Evolutionary conservation across 805 yeast species (phyloP).

Genomic region (Myxozyma mucilagina): DNA sequence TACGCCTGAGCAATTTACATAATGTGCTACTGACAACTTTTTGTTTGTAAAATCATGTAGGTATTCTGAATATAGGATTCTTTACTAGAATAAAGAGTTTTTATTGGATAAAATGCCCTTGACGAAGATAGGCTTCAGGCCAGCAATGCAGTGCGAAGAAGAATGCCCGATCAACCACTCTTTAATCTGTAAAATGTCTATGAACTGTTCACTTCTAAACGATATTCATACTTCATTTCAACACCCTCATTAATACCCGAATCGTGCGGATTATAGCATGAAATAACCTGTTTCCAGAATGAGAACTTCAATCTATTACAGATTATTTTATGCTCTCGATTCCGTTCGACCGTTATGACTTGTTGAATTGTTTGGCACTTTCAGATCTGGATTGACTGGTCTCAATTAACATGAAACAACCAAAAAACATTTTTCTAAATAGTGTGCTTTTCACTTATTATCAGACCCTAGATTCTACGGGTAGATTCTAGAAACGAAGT

Average conservation of each 20-base stretch:
- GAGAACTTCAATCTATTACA: not conserved
- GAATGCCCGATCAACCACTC: no score
- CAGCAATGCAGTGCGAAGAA: no score
- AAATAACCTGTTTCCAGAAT: not conserved
- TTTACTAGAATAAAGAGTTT: no score
- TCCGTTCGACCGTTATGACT: not conserved
- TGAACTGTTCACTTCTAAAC: no score
- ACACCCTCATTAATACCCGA: no score
- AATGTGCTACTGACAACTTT: not conserved
- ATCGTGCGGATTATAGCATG: not conserved
- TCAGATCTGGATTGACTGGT: not conserved
- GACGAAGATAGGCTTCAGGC: no score
- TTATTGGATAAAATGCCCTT: no score
- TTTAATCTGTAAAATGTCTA: no score
- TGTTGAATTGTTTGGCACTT: not conserved
- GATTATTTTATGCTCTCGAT: not conserved
- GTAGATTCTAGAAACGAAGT: no score
- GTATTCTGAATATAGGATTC: no score
- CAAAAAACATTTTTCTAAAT: no score
- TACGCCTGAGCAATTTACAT: not conserved
- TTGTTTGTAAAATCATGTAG: not conserved
- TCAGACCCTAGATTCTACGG: not conserved
- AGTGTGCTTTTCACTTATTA: not conserved
- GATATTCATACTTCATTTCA: no score
- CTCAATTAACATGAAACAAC: slow-evolving; percentile 1